A percentile compares a stretch with the other conserved stretches of the same genome.
Conservation (phyloP, 2,329 filamentous ascomycete species). For the Bimuria novae-zelandiae region DNA sequence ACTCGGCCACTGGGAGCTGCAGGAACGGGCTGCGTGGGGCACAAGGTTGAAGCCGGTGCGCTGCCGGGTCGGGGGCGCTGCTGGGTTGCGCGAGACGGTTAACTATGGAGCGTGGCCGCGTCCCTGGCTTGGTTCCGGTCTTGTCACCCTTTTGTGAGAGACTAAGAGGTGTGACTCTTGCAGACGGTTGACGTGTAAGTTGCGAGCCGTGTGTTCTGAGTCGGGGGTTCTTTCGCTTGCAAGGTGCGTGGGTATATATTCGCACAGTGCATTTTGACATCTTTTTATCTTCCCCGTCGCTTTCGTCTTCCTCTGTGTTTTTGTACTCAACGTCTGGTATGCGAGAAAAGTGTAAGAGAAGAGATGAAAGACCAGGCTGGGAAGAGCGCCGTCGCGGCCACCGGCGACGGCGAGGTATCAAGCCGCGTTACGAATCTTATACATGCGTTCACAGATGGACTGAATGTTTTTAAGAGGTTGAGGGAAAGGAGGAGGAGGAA, state of each 20-base stretch:
- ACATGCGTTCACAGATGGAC: slow-evolving; percentile 50
- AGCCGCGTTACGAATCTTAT: slow-evolving; percentile 49
- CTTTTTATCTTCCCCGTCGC: slow-evolving; percentile 22
- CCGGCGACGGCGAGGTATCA: slow-evolving; percentile 33
- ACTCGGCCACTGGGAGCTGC: slow-evolving; percentile 40
- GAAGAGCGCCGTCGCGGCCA: slow-evolving; percentile 23
- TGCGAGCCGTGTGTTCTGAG: slow-evolving; percentile 7
- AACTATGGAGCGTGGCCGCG: slow-evolving; percentile 34
- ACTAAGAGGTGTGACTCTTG: slow-evolving; percentile 14
- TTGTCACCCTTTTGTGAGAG: not conserved
- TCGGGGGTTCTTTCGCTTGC: slow-evolving; percentile 13
- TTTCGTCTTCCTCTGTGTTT: too few species aligned
- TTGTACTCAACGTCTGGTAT: slow-evolving; percentile 8
- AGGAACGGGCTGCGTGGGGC: slow-evolving; percentile 28
- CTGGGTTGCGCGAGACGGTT: slow-evolving; percentile 29
- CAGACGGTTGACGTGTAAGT: not conserved
- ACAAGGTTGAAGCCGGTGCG: slow-evolving; percentile 1
- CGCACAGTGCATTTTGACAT: slow-evolving; percentile 12
- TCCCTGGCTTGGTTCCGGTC: slow-evolving; percentile 6
- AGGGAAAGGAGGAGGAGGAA: slow-evolving; percentile 41
- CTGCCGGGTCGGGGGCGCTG: too few species aligned
- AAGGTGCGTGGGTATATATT: slow-evolving; percentile 19
- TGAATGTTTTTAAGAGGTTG: slow-evolving; percentile 52
- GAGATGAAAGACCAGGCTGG: slow-evolving; percentile 32
- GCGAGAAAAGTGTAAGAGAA: slow-evolving; percentile 9